Evolutionary conservation across 2,329 filamentous ascomycete species (phyloP), one percentile per base, ranked within the genome.

Genomic region (Fusarium succisae): DNA sequence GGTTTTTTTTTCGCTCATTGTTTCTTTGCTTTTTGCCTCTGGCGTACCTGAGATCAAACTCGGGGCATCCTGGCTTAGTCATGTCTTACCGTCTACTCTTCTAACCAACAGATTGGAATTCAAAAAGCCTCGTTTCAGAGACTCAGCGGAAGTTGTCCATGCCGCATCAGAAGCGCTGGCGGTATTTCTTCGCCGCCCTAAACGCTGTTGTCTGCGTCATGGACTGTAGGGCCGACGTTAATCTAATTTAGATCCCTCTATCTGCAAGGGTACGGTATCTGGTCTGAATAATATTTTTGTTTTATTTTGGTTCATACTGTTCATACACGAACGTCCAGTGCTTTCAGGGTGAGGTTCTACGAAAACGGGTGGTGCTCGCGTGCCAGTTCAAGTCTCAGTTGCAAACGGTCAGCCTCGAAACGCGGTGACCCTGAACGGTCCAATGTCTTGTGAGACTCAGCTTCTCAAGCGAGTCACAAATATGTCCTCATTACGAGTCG

Each of bases 71-170:
- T 53, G 53, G 59, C 51, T 67, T 64, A 68, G 50, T 47, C 41
- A 60, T 74, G 57, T 54, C 62, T 66, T 48, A 66, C 39, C 20
- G 35, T 57, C 30, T 60, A 32, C 44, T n/a, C 13, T 18, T 32
- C 32, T 71, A 70, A 69, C 68, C 72, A 77, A 67, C 63, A 65
- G 35, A 57, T 58, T 66, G 63, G 69, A 58, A 75, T 59, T 61
- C 30, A 63, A 70, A 54, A 66, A 59, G 64, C 63, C 66, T 74
- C 64, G 66, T 71, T 76, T 66, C 72, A 77, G 55, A 70, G 44
- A 47, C 48, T 57, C 66, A 53, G 70, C 58, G 69, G 71, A 63
- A 68, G 53, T 76, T 73, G 69, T 61, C 67, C 63, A 58, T 63
- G 60, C 43, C 37, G 32, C 22, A 50, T 39, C 30, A 58, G 26